Evolutionary conservation across 805 yeast species (phyloP).

Genomic region (Wickerhamomyces canadensis): DNA sequence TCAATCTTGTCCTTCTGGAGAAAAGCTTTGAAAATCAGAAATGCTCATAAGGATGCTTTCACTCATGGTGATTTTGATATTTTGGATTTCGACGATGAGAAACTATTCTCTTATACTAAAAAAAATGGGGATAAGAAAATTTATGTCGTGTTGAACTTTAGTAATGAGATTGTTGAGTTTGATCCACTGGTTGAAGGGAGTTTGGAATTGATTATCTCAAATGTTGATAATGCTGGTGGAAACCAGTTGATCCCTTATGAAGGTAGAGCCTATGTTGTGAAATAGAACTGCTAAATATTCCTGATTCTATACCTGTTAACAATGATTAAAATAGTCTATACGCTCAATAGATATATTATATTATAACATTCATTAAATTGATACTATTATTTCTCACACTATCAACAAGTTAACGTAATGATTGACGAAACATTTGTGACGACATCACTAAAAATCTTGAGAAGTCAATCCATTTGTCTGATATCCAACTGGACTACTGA

Average conservation of each 20-base stretch:
- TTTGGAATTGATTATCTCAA: constrained; percentile 27
- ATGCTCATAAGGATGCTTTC: constrained; percentile 36
- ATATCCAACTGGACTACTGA: not conserved
- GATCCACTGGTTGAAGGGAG: constrained; percentile 26
- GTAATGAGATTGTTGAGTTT: constrained; percentile 28
- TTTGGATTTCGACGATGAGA: constrained; percentile 36
- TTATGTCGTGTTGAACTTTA: constrained; percentile 39
- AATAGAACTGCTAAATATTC: constrained; percentile 4
- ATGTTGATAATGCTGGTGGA: constrained; percentile 23
- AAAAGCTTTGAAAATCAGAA: constrained; percentile 37
- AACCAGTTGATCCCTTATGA: constrained; percentile 37
- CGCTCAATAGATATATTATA: too few relatives aligned
- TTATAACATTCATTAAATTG: too few relatives aligned
- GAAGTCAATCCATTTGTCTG: not conserved
- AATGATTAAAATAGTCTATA: not conserved
- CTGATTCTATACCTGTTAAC: not conserved
- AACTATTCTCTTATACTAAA: constrained; percentile 39
- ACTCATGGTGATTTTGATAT: constrained; percentile 42
- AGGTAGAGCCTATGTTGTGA: constrained; percentile 34
- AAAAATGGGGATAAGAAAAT: constrained; percentile 27
- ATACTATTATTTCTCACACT: too few relatives aligned
- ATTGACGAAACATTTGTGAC: not conserved
- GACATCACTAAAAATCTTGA: not conserved
- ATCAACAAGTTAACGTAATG: too few relatives aligned
- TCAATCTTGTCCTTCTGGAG: constrained; percentile 44